Percentiles rank a stretch among this genome's conserved stretches.
Conservation (phyloP, 1,139 yeast genomes). For the Protomyces inundatus region DNA sequence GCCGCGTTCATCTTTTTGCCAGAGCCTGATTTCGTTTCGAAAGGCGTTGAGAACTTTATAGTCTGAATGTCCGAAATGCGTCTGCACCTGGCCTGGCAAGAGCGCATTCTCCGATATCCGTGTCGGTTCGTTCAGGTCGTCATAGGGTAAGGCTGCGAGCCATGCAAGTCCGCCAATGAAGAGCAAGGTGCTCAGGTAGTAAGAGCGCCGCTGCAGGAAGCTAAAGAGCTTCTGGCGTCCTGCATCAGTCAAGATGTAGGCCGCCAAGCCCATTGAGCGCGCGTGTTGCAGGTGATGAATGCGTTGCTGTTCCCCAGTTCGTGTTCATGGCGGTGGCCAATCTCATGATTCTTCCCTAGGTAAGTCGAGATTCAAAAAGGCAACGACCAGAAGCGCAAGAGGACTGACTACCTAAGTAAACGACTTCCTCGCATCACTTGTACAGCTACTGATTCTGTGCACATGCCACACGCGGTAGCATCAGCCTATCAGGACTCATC, state of each 20-base stretch:
- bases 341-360: too few relatives aligned
- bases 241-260: slow-evolving; percentile 8
- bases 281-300: too few relatives aligned
- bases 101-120: slow-evolving; percentile 93
- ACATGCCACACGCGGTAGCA: slow-evolving; percentile 15
- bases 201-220: slow-evolving; percentile 12
- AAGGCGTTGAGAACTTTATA: slow-evolving; percentile 62
- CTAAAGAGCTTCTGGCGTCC: slow-evolving; percentile 15
- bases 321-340: too few relatives aligned
- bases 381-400: too few relatives aligned
- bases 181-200: slow-evolving; percentile 1
- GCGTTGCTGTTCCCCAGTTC: too few relatives aligned
- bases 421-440: too few relatives aligned
- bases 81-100: slow-evolving; percentile 92
- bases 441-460: too few relatives aligned
- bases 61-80: slow-evolving; percentile 88
- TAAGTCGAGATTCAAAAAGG: too few relatives aligned
- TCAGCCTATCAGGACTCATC: slow-evolving; percentile 69
- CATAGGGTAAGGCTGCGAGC: slow-evolving; percentile 16
- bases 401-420: too few relatives aligned
- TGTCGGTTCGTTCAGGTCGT: slow-evolving; percentile 40
- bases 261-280: slow-evolving; percentile 11
- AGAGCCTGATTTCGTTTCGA: slow-evolving; percentile 35
- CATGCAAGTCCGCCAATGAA: slow-evolving; percentile 14
- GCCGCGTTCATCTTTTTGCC: slow-evolving; percentile 28